These are phyloP conservation scores for Neurospora sp. DNA, from an alignment of 2,329 filamentous ascomycete species.

Conservation along the genomic window DNA sequence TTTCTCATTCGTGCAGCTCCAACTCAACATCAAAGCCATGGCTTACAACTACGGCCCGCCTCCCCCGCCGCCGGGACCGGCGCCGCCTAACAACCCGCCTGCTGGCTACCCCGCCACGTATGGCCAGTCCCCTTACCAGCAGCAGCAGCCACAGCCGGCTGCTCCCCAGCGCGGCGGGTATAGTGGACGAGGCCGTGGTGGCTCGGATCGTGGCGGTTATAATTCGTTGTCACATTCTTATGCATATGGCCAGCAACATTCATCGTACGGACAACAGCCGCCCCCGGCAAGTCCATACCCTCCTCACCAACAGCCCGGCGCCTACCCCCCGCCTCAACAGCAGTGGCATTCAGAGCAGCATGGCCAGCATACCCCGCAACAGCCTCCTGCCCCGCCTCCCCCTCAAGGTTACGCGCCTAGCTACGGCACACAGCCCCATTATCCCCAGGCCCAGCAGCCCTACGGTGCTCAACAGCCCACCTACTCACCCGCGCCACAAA, in stretches of 20 bases:
- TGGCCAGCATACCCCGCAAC: constrained; percentile 33
- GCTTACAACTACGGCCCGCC: constrained; percentile 47
- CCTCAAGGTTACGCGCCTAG: constrained; percentile 48
- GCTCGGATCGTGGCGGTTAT: constrained; percentile 32
- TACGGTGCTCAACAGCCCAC: constrained; percentile 17
- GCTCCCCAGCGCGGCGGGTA: constrained; percentile 23
- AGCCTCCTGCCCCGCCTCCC: constrained; percentile 30
- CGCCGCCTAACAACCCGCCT: constrained; percentile 21
- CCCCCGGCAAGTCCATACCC: constrained; percentile 17
- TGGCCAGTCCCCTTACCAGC: constrained; percentile 25
- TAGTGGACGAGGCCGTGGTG: constrained; percentile 32
- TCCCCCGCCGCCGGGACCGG: constrained; percentile 33
- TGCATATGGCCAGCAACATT: constrained; percentile 29
- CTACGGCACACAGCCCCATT: constrained; percentile 47
- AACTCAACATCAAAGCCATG: constrained; percentile 24
- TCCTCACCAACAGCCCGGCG: constrained; percentile 26
- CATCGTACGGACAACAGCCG: constrained; percentile 21
- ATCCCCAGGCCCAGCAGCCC: constrained; percentile 26
- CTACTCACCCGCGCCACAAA: constrained; percentile 16
- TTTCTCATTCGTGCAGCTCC: neutral
- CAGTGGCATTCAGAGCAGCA: constrained; percentile 30
- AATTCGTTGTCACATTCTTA: constrained; percentile 32
- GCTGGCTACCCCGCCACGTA: constrained; percentile 30
- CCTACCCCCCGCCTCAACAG: constrained; percentile 30
- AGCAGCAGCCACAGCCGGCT: constrained; percentile 8